Evolutionary conservation across 1,139 yeast species (phyloP), one percentile per base, ranked within the genome.

Genomic region (Candida pseudoviswanathii): DNA sequence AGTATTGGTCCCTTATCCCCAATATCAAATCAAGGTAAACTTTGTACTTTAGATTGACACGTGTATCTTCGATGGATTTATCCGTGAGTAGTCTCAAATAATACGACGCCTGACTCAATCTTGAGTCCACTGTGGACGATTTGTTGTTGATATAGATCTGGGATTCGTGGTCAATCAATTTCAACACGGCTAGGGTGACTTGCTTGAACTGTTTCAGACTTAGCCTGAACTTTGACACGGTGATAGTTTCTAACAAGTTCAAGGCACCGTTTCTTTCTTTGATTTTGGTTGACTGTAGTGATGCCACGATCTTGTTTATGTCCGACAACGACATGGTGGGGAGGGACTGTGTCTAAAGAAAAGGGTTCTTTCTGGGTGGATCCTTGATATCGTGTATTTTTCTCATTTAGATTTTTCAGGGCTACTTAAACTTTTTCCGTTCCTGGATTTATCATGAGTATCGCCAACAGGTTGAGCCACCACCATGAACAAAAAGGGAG

Each of bases 191-290:
- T 21, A 68, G 69, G 8, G 70, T 54, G 7, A 81, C 55, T 6
- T 56, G 50, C 40, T 59, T 58, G 56, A 66, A 60, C 44, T 64
- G 70, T 46, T 61, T 63, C 34, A 63, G 49, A 9, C 59, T 55
- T 25, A 67, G 54, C 25, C 53, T 56, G 44, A 60, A 58, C 36
- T 61, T 66, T 26, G 58, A 64, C 37, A 46, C 54, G 36, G 63
- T 57, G 45, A 70, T 49, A 9, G 64, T 62, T 38, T 77, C 79
- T 24, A 84, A 63, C 24, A 65, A 65, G 29, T 61, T 63, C 11
- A 84, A 58, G 0, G 81, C 85, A 43, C 78, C 82, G 57, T 71
- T 80, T 39, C 88, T 64, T 16, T 82, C 85, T 53, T 77, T 78
- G 38, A 80, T 66, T 56, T 78, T 82, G 5, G 75, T 53, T 0